These are phyloP conservation scores for Zymoseptoria brevis DNA, from an alignment of 2,329 filamentous ascomycete species.

Conservation along the genomic window DNA sequence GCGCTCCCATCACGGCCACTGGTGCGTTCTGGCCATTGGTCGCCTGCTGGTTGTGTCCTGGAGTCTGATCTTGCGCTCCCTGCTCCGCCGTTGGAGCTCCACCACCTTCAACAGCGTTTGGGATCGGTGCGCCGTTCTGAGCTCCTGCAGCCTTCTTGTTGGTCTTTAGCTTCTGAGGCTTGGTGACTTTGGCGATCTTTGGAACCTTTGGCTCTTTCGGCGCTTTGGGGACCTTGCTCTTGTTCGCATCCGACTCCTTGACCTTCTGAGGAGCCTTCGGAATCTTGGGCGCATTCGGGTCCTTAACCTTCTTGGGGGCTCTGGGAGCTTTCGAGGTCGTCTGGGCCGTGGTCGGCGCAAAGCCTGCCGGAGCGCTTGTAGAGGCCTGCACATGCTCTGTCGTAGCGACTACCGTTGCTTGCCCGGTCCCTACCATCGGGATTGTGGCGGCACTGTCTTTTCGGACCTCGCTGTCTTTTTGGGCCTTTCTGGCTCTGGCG, in stretches of 20 bases:
- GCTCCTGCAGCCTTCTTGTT: neutral
- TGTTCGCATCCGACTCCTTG: neutral
- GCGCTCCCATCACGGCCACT: neutral
- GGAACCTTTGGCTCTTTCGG: neutral
- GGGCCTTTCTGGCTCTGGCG: neutral
- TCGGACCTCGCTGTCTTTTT: neutral
- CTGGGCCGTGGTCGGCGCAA: neutral
- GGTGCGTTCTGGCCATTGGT: neutral
- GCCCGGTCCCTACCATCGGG: neutral
- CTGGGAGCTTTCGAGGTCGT: neutral
- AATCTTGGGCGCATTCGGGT: neutral
- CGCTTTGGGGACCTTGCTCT: neutral
- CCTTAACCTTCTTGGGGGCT: neutral
- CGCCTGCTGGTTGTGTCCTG: neutral
- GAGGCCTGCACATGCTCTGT: neutral
- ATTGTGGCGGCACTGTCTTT: neutral
- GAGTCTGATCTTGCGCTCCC: neutral
- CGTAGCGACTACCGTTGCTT: neutral
- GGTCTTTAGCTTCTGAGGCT: neutral
- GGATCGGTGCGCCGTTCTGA: too few species aligned
- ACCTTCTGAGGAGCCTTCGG: neutral
- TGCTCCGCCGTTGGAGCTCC: neutral
- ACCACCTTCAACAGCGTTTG: neutral
- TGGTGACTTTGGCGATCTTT: neutral
- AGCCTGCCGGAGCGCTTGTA: neutral